Percentiles rank a stretch among this genome's conserved stretches.
These are phyloP conservation scores for Eleusine indica DNA, from an alignment of 176 grass and related monocot species.

Conservation along the genomic window DNA sequence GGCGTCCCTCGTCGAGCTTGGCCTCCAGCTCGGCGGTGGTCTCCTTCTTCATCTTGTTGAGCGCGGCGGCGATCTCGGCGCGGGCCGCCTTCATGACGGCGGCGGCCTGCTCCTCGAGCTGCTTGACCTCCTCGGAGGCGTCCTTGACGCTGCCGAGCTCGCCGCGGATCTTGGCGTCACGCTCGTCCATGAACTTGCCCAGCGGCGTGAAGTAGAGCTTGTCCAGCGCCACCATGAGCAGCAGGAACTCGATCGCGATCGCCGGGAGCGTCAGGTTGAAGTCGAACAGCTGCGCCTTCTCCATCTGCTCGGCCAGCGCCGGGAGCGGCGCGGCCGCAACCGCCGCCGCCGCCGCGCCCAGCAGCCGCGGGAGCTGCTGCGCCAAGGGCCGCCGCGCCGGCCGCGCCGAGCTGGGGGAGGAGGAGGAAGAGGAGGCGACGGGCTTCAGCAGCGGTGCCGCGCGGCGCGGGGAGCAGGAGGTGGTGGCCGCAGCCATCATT, in stretches of 20 bases:
- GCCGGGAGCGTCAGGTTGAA: constrained; percentile 90
- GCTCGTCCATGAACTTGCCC: constrained; percentile 96
- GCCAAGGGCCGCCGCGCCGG: constrained; percentile 9
- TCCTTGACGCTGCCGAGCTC: constrained; percentile 92
- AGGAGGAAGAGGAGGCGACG: constrained; percentile 36
- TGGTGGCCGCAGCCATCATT: constrained; percentile 57
- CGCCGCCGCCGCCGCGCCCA: constrained; percentile 54
- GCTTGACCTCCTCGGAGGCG: constrained; percentile 87
- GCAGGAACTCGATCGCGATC: constrained; percentile 86
- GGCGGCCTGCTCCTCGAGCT: constrained; percentile 80
- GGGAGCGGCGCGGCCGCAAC: constrained; percentile 60
- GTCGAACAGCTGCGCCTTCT: constrained; percentile 93
- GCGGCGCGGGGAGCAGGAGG: constrained; percentile 48
- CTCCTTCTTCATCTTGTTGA: constrained; percentile 99
- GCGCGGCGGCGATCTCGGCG: constrained; percentile 89
- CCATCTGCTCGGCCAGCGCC: constrained; percentile 91
- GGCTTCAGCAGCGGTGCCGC: constrained; percentile 38
- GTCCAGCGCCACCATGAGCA: constrained; percentile 97
- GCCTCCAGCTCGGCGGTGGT: constrained; percentile 74
- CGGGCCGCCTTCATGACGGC: constrained; percentile 84
- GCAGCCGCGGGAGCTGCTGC: constrained; percentile 41
- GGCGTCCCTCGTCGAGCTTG: constrained; percentile 79
- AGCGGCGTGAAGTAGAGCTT: constrained; percentile 95
- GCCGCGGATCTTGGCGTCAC: constrained; percentile 85
- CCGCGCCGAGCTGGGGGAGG: neutral